These are phyloP conservation scores for Danielia reshetovae DNA, from an alignment of 805 yeast genomes.

Conservation along the genomic window DNA sequence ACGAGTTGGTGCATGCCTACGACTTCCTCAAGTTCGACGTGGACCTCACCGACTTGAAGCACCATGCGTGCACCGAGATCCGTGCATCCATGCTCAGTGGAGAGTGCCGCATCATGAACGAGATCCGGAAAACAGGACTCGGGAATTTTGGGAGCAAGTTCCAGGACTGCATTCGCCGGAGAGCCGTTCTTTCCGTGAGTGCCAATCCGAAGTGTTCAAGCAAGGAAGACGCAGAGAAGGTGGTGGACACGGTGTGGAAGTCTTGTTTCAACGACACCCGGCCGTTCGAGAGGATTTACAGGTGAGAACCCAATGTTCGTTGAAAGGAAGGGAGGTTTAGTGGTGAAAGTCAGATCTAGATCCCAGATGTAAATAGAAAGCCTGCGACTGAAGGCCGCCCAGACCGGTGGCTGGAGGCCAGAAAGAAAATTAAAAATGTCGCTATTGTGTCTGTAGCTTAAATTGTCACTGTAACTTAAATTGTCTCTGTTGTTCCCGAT, in stretches of 20 bases:
- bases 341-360: too few species aligned
- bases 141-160: conserved; percentile 70
- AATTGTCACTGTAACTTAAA: too few species aligned
- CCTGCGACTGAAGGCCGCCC: too few species aligned
- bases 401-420: too few species aligned
- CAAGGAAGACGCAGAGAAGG: conserved; percentile 68
- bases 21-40: conserved; percentile 86
- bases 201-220: conserved; percentile 82
- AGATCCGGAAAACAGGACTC: conserved; percentile 56
- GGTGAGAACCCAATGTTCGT: too few species aligned
- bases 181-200: conserved; percentile 79
- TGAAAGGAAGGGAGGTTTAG: too few species aligned
- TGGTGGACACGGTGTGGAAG: conserved; percentile 85
- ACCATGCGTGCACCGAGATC: conserved; percentile 96
- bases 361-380: too few species aligned
- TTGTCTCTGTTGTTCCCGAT: too few species aligned
- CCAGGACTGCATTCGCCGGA: conserved; percentile 84
- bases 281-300: conserved; percentile 90
- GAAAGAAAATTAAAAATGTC: too few species aligned
- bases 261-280: conserved; percentile 93
- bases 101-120: conserved; percentile 88
- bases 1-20: conserved; percentile 90
- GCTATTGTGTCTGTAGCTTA: too few species aligned
- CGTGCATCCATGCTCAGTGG: conserved; percentile 92
- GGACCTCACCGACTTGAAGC: conserved; percentile 78